A percentile compares a stretch with the other conserved stretches of the same genome.
Conservation (phyloP, 768 basidiomycete species). For the Wakefieldia striispora region DNA sequence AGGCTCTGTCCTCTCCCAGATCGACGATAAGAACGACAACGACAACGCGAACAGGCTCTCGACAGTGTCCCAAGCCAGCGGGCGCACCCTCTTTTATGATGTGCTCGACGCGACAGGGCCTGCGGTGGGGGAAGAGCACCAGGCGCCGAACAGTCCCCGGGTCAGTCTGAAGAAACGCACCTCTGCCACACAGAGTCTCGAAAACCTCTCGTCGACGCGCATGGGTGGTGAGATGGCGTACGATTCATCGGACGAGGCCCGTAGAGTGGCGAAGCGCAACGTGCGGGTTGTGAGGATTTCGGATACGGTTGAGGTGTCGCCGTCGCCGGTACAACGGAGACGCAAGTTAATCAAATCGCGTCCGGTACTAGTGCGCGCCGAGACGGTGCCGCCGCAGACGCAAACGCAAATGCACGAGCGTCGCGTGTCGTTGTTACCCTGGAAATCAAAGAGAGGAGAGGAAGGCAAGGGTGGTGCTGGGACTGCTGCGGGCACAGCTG, state of each 20-base stretch:
- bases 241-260: background rate
- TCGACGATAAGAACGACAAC: background rate
- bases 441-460: conserved; percentile 16
- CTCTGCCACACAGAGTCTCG: conserved; percentile 23
- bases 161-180: background rate
- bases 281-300: conserved; percentile 27
- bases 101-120: conserved; percentile 4
- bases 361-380: background rate
- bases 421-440: conserved; percentile 19
- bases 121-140: too few species aligned
- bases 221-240: conserved; percentile 15
- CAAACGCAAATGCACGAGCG: conserved; percentile 13
- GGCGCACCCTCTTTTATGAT: conserved; percentile 29
- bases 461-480: background rate
- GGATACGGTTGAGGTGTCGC: conserved; percentile 23
- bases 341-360: conserved; percentile 26
- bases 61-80: conserved; percentile 21
- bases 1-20: conserved; percentile 5
- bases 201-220: conserved; percentile 20
- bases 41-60: conserved; percentile 20
- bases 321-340: conserved; percentile 6
- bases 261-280: conserved; percentile 12
- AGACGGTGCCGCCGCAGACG: background rate
- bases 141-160: too few species aligned
- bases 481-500: background rate